A percentile compares a stretch with the other conserved stretches of the same genome.
These are phyloP conservation scores for Puccinia triticina DNA, from an alignment of 1,284 basidiomycete species.

Conservation along the genomic window DNA sequence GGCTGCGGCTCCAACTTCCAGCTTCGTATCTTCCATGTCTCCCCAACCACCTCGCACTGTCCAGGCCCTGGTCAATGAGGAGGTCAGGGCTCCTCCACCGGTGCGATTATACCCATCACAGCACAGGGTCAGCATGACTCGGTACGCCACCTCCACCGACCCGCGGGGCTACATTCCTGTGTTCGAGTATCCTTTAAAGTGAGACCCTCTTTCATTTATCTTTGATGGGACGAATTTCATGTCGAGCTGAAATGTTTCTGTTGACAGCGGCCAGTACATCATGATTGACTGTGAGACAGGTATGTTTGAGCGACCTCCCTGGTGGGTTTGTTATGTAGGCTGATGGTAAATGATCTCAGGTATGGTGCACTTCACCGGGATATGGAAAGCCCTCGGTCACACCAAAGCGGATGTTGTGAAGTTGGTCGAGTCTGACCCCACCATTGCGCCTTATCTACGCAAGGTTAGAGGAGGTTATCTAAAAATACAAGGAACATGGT, in stretches of 20 bases:
- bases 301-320: slow-evolving; percentile 19
- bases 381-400: slow-evolving; percentile 54
- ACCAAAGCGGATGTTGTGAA: slow-evolving; percentile 78
- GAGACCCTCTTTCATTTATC: background rate
- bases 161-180: slow-evolving; percentile 83
- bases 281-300: slow-evolving; percentile 79
- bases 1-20: slow-evolving; percentile 37
- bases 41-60: slow-evolving; percentile 48
- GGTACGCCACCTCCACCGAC: slow-evolving; percentile 83
- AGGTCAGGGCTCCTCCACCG: slow-evolving; percentile 34
- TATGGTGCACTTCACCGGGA: slow-evolving; percentile 52
- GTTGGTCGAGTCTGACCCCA: slow-evolving; percentile 83
- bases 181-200: slow-evolving; percentile 78
- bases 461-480: slow-evolving; percentile 81
- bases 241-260: slow-evolving; percentile 1
- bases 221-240: slow-evolving; percentile 21
- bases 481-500: slow-evolving; percentile 85
- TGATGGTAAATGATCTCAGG: slow-evolving; percentile 6
- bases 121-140: slow-evolving; percentile 78
- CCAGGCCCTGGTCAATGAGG: slow-evolving; percentile 47
- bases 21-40: slow-evolving; percentile 35
- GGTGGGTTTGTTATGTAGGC: background rate
- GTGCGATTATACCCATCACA: slow-evolving; percentile 62
- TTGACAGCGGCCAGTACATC: slow-evolving; percentile 72
- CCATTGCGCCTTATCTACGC: slow-evolving; percentile 75